Conservation (phyloP, 2,329 filamentous ascomycete genomes). For the Lasiodiplodia citricola region DNA sequence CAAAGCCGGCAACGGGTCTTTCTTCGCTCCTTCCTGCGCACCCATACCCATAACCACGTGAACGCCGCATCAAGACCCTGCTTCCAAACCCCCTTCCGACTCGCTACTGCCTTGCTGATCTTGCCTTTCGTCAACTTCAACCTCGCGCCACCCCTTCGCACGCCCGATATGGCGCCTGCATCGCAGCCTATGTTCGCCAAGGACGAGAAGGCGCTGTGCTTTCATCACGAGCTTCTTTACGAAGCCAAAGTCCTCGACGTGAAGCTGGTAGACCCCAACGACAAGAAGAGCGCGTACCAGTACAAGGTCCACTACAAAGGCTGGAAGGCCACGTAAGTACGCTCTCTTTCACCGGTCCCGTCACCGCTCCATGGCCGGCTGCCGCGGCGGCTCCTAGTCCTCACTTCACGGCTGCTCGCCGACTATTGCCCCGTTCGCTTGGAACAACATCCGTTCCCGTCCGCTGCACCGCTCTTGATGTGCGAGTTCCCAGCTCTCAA, state of each 20-base stretch:
- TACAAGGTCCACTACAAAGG: slow-evolving; percentile 99
- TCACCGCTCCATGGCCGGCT: slow-evolving; percentile 13
- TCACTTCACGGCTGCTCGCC: slow-evolving; percentile 30
- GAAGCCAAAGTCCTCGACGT: slow-evolving; percentile 94
- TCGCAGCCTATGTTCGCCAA: slow-evolving; percentile 63
- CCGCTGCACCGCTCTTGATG: slow-evolving; percentile 7
- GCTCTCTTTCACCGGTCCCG: slow-evolving; percentile 17
- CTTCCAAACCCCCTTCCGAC: neutral
- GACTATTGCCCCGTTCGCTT: slow-evolving; percentile 19
- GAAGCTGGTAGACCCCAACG: slow-evolving; percentile 63
- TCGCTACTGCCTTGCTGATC: slow-evolving; percentile 9
- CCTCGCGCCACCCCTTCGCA: slow-evolving; percentile 7
- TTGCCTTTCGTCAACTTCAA: slow-evolving; percentile 2
- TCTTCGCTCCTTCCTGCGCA: slow-evolving; percentile 19
- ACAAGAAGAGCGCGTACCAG: slow-evolving; percentile 76
- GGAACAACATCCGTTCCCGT: neutral
- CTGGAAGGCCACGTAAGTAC: slow-evolving; percentile 91
- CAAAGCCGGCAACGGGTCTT: slow-evolving; percentile 20
- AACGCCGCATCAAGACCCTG: slow-evolving; percentile 15
- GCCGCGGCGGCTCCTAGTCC: slow-evolving; percentile 10
- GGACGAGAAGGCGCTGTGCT: slow-evolving; percentile 94
- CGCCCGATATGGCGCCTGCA: slow-evolving; percentile 64
- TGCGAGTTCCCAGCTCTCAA: neutral
- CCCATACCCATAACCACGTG: slow-evolving; percentile 20
- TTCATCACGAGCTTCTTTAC: slow-evolving; percentile 96